A percentile compares a stretch with the other conserved stretches of the same genome.
These are phyloP conservation scores for Gigaspora rosea DNA, from an alignment of 192 early-diverging fungal species.

Conservation along the genomic window DNA sequence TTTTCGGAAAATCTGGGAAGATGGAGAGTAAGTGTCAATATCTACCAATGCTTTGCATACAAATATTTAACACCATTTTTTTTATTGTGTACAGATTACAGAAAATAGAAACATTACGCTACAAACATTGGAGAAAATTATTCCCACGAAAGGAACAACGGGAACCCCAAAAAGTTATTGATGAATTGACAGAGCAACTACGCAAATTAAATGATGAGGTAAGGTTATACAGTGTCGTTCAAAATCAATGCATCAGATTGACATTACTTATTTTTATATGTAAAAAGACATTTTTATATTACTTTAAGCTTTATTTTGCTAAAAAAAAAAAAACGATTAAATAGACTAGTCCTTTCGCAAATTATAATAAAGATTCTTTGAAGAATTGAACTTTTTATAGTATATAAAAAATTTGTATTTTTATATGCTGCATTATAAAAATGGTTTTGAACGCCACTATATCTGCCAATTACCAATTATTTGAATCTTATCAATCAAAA, in stretches of 20 bases:
- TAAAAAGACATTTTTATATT: too few species aligned
- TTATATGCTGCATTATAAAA: too few species aligned
- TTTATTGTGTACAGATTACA: not conserved
- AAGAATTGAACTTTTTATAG: too few species aligned
- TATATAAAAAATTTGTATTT: too few species aligned
- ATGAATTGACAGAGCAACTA: not conserved
- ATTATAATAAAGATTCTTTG: too few species aligned
- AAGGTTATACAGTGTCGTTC: not conserved
- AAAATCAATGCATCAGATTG: too few species aligned
- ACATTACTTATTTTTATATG: too few species aligned
- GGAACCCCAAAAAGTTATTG: not conserved
- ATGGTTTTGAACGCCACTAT: too few species aligned
- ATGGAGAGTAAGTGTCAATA: not conserved
- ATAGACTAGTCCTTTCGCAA: too few species aligned
- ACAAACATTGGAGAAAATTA: not conserved
- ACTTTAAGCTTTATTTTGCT: too few species aligned
- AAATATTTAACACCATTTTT: too few species aligned
- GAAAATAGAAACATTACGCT: not conserved
- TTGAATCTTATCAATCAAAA: not conserved
- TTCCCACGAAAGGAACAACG: not conserved
- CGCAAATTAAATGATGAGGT: not conserved
- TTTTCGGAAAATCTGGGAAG: not conserved
- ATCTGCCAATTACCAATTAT: not conserved
- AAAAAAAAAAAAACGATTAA: too few species aligned
- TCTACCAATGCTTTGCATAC: not conserved